Evolutionary conservation across 2,329 filamentous ascomycete genomes (phyloP), one percentile per base, ranked within the genome.

Genomic region (Penicillium sp.): DNA sequence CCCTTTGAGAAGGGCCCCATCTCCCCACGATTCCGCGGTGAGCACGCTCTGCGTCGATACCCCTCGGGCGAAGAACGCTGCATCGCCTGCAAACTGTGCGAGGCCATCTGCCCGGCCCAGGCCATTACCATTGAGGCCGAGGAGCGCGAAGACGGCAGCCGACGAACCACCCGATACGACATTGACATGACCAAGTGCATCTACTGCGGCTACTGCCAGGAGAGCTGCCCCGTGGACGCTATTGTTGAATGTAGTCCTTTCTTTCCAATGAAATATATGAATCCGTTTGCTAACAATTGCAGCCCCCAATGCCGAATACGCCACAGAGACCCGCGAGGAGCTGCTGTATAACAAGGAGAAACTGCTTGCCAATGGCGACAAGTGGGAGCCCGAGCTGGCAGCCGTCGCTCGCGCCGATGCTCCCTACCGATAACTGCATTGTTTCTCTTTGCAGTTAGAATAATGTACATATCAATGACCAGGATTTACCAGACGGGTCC

Each of bases 151-250:
- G 94, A 99, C 69, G 94, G 94, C 62, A 95, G 90, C 70, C 87
- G 94, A 76, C 86, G 94, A 72, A 99, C 94, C 52, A 97, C 93
- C 59, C 87, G 93, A 73, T 99, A 99, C 79, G 94, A 99, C 74
- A 97, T 99, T 72, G 94, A 99, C 79, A 99, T 99, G 94, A 97
- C 94, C 70, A 99, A 99, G 83, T 99, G 94, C 81, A 99, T 99
- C 77, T 99, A 97, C 85, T 97, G 94, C 75, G 94, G 94, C 52
- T 95, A 96, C 80, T 97, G 94, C 84, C 93, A 97, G 81, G 94
- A 99, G 81, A 96, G 90, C 63, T 99, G 94, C 79, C 94, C 94
- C 46, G 94, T 99, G 55, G 94, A 99, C 77, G 94, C 94, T 59
- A 99, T 90, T 74, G 87, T 90, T 58, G 87, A 90, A 73, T 83